These are phyloP conservation scores for Tremellales sp. DNA, from an alignment of 1,284 basidiomycete species.

Conservation along the genomic window DNA sequence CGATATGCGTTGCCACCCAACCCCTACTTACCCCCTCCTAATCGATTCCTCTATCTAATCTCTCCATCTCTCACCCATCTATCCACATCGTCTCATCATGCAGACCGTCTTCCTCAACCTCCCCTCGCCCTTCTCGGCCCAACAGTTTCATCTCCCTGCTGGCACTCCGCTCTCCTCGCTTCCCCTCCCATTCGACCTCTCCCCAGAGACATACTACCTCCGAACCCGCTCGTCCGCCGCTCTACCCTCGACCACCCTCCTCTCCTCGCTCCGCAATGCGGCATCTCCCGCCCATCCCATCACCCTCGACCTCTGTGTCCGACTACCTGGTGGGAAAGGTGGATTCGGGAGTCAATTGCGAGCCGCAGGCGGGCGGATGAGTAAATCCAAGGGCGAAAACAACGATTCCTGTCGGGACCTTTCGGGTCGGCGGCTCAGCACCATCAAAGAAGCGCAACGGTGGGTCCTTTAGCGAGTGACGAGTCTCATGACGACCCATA, in stretches of 20 bases:
- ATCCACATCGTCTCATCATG: slow-evolving; percentile 13
- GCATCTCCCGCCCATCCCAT: slow-evolving; percentile 21
- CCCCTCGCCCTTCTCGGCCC: slow-evolving; percentile 31
- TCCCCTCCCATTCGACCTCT: slow-evolving; percentile 12
- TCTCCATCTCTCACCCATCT: background rate
- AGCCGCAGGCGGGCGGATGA: slow-evolving; percentile 96
- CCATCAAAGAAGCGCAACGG: slow-evolving; percentile 94
- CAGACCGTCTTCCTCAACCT: slow-evolving; percentile 40
- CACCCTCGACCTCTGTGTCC: slow-evolving; percentile 42
- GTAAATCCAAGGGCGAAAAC: slow-evolving; percentile 88
- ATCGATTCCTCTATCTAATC: background rate
- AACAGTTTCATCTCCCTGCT: slow-evolving; percentile 20
- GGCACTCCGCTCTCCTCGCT: slow-evolving; percentile 17
- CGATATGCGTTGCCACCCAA: slow-evolving; percentile 2
- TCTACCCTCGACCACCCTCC: slow-evolving; percentile 14
- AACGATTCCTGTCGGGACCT: slow-evolving; percentile 94
- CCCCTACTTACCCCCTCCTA: background rate
- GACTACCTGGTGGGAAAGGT: slow-evolving; percentile 86
- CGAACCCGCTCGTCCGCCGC: slow-evolving; percentile 31
- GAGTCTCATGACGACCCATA: background rate
- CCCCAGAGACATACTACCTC: slow-evolving; percentile 25
- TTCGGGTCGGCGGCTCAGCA: slow-evolving; percentile 81
- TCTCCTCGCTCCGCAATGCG: slow-evolving; percentile 17
- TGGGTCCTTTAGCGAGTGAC: slow-evolving; percentile 45
- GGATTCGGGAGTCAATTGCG: slow-evolving; percentile 95